Base-by-base conservation (phyloP, 371 early-diverging fungal genomes). In the Haplosporangium sp. region DNA sequence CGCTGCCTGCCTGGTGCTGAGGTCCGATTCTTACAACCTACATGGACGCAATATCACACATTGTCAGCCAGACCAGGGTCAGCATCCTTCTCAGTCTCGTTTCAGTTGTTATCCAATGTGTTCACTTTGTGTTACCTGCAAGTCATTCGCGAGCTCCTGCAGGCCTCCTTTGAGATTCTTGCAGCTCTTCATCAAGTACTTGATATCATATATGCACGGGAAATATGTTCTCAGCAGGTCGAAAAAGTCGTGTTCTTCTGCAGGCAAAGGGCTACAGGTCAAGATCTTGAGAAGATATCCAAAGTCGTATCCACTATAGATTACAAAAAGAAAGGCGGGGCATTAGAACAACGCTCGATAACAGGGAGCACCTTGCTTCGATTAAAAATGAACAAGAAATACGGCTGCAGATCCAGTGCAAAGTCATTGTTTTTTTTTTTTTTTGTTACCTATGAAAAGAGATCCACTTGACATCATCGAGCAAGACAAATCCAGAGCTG, bases 1-100 rank as follows among this genome's bases (percentile, higher is more conserved):
- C 99, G 79, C 97, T 96, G 16, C 99, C 99, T 40, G 99, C 99
- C 83, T 99, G 99, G 84, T 99, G 99, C 86, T 99, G 99, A 41
- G 96, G 93, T 9, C 99, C 99, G 56, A 98, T 93, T 54, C 99
- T 87, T 59, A 92, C 80, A 62, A 97, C 92, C 89, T 93, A 70
- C 6, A 67, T 47, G 29, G 41, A 38, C 16, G 21, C 16, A 36
- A 45, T 16, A 21, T 5, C 14, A 12, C 51, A n/a, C 12, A 21
- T 5, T 41, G 53, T 21, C 10, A 8, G 41, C 6, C 18, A n/a
- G 29, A 29, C 4, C 29, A 29, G 29, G 29, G 29, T 4, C 29
- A 29, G 4, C 29, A 29, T 4, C 29, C 4, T 29, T 29, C 29
- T 4, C 29, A 29, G 29, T 29, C 29, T 29, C 29, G 29, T 29